Evolutionary conservation across 2,329 filamentous ascomycete species (phyloP).

Genomic region (Pseudogymnoascus sp.): DNA sequence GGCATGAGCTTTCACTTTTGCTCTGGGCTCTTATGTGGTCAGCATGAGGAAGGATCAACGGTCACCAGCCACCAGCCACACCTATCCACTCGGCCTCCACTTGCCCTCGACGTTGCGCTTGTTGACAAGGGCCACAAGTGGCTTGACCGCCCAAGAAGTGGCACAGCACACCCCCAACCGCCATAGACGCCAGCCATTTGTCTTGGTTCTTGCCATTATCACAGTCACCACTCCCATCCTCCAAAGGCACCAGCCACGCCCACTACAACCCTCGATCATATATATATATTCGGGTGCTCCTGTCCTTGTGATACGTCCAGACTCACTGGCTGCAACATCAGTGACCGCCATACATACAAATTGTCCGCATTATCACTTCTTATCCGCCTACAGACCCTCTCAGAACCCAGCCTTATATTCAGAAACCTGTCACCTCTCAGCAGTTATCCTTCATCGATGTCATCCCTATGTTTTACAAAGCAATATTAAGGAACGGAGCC

Average conservation of each 20-base stretch:
- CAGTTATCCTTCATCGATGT: neutral
- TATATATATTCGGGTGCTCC: neutral
- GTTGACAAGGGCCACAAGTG: neutral
- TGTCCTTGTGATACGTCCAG: neutral
- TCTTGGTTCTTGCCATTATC: neutral
- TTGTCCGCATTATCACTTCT: neutral
- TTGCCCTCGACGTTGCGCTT: neutral
- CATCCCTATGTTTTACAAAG: neutral
- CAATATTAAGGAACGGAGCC: neutral
- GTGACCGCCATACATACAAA: too few species aligned
- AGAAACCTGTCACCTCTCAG: neutral
- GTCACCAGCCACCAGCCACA: conserved; percentile 6
- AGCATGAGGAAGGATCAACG: conserved; percentile 4
- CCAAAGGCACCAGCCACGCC: conserved; percentile 7
- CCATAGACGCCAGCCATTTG: conserved; percentile 7
- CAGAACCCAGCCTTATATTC: neutral
- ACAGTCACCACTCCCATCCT: neutral
- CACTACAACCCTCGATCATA: neutral
- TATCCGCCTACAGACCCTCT: neutral
- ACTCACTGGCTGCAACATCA: neutral
- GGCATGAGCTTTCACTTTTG: neutral
- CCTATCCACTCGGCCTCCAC: neutral
- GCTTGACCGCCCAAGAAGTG: neutral
- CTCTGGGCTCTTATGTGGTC: neutral
- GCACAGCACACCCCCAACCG: conserved; percentile 2